Conservation (phyloP, 2,329 filamentous ascomycete species). For the Xylariaceae sp. region DNA sequence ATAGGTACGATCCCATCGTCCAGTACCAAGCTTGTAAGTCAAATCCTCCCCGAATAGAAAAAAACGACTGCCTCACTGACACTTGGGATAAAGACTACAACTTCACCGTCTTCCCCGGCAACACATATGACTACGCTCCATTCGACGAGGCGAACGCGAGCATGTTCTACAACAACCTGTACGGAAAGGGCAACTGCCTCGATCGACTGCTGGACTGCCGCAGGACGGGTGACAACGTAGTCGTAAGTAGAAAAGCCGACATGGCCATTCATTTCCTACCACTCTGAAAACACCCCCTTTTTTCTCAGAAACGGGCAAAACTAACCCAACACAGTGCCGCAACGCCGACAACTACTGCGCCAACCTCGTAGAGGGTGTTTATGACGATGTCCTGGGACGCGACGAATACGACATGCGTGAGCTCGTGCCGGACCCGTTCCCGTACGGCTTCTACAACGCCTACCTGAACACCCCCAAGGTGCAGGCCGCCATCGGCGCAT, state of each 20-base stretch:
- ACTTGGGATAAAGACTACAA: slow-evolving; percentile 42
- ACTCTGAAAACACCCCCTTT: background rate
- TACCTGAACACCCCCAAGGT: slow-evolving; percentile 54
- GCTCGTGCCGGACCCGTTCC: slow-evolving; percentile 51
- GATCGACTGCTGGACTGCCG: slow-evolving; percentile 54
- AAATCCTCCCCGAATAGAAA: background rate
- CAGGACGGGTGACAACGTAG: slow-evolving; percentile 42
- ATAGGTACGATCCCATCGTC: slow-evolving; percentile 48
- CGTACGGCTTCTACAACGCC: slow-evolving; percentile 47
- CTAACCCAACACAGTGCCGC: slow-evolving; percentile 35
- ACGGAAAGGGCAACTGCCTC: slow-evolving; percentile 55
- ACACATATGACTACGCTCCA: slow-evolving; percentile 51
- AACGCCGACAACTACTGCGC: slow-evolving; percentile 53
- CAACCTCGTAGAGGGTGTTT: slow-evolving; percentile 46
- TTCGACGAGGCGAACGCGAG: slow-evolving; percentile 45
- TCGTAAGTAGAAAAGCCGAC: slow-evolving; percentile 25
- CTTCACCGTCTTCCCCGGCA: slow-evolving; percentile 50
- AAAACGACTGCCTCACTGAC: background rate
- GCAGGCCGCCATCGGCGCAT: slow-evolving; percentile 54
- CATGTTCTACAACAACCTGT: slow-evolving; percentile 54
- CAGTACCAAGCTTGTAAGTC: slow-evolving; percentile 45
- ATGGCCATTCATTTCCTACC: background rate
- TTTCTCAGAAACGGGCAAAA: background rate
- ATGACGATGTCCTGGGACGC: slow-evolving; percentile 46
- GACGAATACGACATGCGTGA: slow-evolving; percentile 59